Evolutionary conservation across 768 basidiomycete species (phyloP).

Genomic region (Xerocomus brunneocitrinus): DNA sequence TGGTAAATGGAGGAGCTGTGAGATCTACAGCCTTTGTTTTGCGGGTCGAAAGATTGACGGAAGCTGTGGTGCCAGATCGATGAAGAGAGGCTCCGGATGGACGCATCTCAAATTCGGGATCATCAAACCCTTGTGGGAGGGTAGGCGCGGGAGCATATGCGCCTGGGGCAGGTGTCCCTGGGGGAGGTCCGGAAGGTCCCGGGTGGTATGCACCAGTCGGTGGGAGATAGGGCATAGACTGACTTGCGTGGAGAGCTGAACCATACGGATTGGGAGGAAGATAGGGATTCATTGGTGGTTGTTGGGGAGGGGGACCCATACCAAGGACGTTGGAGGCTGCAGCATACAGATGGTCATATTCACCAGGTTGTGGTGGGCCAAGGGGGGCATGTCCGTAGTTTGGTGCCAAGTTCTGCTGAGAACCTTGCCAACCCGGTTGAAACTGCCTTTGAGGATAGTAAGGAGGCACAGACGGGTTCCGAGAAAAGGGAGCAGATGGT

Average conservation of each 20-base stretch:
- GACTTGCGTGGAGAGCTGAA: constrained; percentile 26
- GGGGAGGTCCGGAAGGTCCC: constrained; percentile 14
- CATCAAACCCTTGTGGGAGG: constrained; percentile 31
- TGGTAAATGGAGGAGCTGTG: constrained; percentile 82
- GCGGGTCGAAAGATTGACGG: constrained; percentile 51
- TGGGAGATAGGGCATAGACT: constrained; percentile 31
- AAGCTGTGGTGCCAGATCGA: constrained; percentile 54
- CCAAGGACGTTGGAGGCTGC: constrained; percentile 81
- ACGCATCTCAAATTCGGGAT: constrained; percentile 54
- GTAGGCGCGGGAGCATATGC: constrained; percentile 23
- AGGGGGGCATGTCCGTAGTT: constrained; percentile 16
- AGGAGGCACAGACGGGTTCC: constrained; percentile 18
- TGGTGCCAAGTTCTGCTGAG: constrained; percentile 20
- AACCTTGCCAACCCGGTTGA: constrained; percentile 28
- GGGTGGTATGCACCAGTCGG: constrained; percentile 25
- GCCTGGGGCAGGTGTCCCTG: constrained; percentile 9
- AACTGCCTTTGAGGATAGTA: constrained; percentile 18
- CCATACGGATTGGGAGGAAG: constrained; percentile 20
- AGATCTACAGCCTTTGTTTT: constrained; percentile 82
- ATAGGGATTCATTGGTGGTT: constrained; percentile 18
- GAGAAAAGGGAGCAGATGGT: constrained; percentile 12
- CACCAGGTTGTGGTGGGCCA: constrained; percentile 30
- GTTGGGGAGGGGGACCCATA: constrained; percentile 54
- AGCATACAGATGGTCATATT: constrained; percentile 59
- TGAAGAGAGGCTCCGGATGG: constrained; percentile 40